A percentile compares a stretch with the other conserved stretches of the same genome.
Evolutionary conservation across 495 filamentous ascomycete species (phyloP).

Genomic region (Aspergillus nanangensis): DNA sequence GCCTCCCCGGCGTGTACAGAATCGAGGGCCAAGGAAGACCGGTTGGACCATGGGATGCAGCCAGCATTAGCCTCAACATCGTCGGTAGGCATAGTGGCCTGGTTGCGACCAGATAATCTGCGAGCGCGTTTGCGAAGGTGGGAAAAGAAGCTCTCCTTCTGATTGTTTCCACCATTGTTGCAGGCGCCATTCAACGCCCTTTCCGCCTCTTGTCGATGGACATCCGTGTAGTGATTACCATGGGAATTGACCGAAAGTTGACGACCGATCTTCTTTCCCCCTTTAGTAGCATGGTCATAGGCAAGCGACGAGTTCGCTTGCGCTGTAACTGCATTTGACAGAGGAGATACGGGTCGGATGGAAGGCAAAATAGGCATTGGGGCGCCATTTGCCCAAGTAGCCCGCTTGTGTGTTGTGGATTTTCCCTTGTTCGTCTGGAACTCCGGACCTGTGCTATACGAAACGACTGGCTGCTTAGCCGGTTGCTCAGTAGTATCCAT

Average conservation of each 20-base stretch:
- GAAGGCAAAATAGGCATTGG: slow-evolving; percentile 98
- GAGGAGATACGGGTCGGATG: slow-evolving; percentile 87
- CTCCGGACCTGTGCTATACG: slow-evolving; percentile 50
- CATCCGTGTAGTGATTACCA: slow-evolving; percentile 82
- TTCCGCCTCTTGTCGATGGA: slow-evolving; percentile 88
- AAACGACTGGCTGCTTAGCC: slow-evolving; percentile 39
- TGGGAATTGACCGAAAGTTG: slow-evolving; percentile 95
- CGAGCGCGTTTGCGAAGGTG: slow-evolving; percentile 92
- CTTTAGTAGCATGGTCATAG: slow-evolving; percentile 51
- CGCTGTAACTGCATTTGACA: slow-evolving; percentile 88
- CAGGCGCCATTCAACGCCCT: slow-evolving; percentile 79
- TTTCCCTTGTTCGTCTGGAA: slow-evolving; percentile 50
- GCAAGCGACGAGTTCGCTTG: slow-evolving; percentile 58
- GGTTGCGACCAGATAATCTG: slow-evolving; percentile 85
- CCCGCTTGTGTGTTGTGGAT: slow-evolving; percentile 64
- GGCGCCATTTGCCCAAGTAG: slow-evolving; percentile 86
- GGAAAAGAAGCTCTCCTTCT: slow-evolving; percentile 95
- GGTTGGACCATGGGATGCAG: slow-evolving; percentile 82
- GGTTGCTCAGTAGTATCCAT: slow-evolving; percentile 32
- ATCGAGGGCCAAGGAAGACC: slow-evolving; percentile 81
- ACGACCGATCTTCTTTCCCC: slow-evolving; percentile 87
- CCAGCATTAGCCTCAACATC: slow-evolving; percentile 90
- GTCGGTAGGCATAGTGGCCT: slow-evolving; percentile 68
- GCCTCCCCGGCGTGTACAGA: slow-evolving; percentile 44
- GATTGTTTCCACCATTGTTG: slow-evolving; percentile 58